Base-by-base conservation (phyloP, 352 stramenopile species). In the Globisporangium middletonii region DNA sequence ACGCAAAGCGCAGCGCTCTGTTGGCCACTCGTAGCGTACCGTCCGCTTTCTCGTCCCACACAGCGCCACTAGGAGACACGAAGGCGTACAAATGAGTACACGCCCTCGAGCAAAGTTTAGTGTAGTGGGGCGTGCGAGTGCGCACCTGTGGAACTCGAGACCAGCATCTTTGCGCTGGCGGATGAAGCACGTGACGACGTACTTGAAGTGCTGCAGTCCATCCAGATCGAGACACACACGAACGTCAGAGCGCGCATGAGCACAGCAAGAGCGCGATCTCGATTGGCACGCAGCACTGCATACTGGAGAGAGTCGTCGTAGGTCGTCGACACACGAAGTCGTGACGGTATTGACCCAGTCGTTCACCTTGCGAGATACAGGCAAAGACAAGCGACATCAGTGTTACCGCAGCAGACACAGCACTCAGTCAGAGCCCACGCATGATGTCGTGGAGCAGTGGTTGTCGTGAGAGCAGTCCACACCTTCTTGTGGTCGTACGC, bases 401-500 rank as follows among this genome's bases (percentile, higher is more conserved):
- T 43, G 12, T 23, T 26, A 41, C 9, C 37, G 8, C 23, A 30
- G 8, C 19, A 35, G 43, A 23, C 23, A 53, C 15, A 15, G 23
- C 23, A 23, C 23, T 23, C 23, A 23, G 23, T 23, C 23, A 23
- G 23, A 23, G 23, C 23, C 23, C 23, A 23, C 23, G 23, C 23
- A 23, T 23, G 23, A 23, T 23, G 23, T 23, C 23, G 23, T 23
- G 23, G 23, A 23, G 23, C 23, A 23, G 23, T 23, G 23, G 23
- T 23, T 23, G 23, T 23, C 23, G 23, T 23, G 23, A 23, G 23
- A 13, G 7, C 13, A 13, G 3, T 4, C 15, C 50, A 28, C 50
- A 92, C 79, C 68, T 92, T 89, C 38, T 57, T 58, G 63, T 92
- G 83, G 63, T 90, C 79, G 63, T 90, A 92, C n/a, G 65, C 63